phyloP scores from a whole-genome alignment of 768 basidiomycete genomes.

The Tulasnella sp. region DNA sequence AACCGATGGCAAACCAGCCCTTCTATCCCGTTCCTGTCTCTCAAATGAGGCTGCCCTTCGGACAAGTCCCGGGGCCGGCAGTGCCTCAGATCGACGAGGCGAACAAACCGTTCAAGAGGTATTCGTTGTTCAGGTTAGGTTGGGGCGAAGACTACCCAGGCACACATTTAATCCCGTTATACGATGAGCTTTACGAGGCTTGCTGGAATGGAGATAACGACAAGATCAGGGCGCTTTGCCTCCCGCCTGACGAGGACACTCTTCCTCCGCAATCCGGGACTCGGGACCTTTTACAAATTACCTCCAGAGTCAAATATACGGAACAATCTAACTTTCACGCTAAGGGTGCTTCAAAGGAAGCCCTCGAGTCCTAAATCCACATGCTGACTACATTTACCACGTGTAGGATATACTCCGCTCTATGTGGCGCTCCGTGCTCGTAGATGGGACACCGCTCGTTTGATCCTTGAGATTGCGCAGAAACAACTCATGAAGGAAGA shows the following conservation, averaged over 20 bases:
- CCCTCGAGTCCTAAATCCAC: too few species aligned
- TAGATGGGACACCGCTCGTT: conserved; percentile 56
- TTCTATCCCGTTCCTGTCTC: too few species aligned
- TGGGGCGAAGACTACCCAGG: conserved; percentile 32
- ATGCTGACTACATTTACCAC: neutral
- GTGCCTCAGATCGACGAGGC: neutral
- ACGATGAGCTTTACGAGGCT: conserved; percentile 58
- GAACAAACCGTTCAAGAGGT: neutral
- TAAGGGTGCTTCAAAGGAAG: neutral
- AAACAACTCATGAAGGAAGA: conserved; percentile 48
- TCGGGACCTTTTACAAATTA: conserved; percentile 20
- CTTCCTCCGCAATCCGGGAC: neutral
- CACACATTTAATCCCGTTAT: conserved; percentile 40
- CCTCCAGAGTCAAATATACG: neutral
- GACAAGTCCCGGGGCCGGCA: too few species aligned
- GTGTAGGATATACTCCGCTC: conserved; percentile 27
- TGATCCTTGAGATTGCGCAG: conserved; percentile 55
- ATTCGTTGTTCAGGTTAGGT: neutral
- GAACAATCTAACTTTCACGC: conserved; percentile 33
- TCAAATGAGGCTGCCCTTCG: too few species aligned
- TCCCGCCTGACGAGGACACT: conserved; percentile 43
- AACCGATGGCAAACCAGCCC: too few species aligned
- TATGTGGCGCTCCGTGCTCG: conserved; percentile 48
- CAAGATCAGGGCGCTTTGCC: conserved; percentile 51
- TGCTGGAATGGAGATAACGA: conserved; percentile 52